phyloP scores from a whole-genome alignment of 257 asterid species.

The Fraxinus excelsior region DNA sequence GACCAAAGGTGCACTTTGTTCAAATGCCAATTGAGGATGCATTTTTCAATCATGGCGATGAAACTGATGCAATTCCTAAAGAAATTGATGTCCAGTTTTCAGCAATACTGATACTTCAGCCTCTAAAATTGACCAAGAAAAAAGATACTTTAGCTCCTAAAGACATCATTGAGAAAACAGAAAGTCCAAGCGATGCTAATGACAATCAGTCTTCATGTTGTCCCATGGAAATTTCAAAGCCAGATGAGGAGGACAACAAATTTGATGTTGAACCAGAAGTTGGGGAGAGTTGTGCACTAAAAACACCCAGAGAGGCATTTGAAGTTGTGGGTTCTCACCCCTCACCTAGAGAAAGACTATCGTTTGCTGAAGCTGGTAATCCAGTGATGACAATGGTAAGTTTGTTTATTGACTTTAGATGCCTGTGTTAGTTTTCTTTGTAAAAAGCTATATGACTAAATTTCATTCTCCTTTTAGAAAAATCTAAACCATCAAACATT shows the following conservation, averaged over 20 bases:
- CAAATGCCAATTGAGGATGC: conserved; percentile 97
- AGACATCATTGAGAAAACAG: conserved; percentile 50
- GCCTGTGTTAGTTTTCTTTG: too few relatives aligned
- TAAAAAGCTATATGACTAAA: too few relatives aligned
- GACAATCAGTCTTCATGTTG: conserved; percentile 52
- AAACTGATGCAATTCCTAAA: conserved; percentile 38
- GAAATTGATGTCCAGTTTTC: conserved; percentile 49
- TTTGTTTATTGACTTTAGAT: conserved; percentile 13
- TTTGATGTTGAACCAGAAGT: conserved; percentile 37
- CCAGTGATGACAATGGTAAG: conserved; percentile 98
- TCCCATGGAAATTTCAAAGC: conserved; percentile 58
- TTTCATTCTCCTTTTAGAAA: too few relatives aligned
- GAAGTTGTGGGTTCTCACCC: conserved; percentile 77
- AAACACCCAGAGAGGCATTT: conserved; percentile 91
- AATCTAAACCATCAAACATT: too few relatives aligned
- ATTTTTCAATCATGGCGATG: conserved; percentile 58
- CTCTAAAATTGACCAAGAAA: conserved; percentile 37
- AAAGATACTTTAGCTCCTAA: conserved; percentile 39
- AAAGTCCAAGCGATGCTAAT: conserved; percentile 42
- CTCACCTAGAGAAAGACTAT: conserved; percentile 59
- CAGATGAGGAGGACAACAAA: conserved; percentile 47
- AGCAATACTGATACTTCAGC: conserved; percentile 39
- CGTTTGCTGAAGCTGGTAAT: conserved; percentile 86
- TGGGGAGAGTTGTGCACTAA: conserved; percentile 58
- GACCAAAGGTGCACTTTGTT: conserved; percentile 91